Conservation (phyloP, 1,139 yeast species). For the Saccharomyces uvarum region DNA sequence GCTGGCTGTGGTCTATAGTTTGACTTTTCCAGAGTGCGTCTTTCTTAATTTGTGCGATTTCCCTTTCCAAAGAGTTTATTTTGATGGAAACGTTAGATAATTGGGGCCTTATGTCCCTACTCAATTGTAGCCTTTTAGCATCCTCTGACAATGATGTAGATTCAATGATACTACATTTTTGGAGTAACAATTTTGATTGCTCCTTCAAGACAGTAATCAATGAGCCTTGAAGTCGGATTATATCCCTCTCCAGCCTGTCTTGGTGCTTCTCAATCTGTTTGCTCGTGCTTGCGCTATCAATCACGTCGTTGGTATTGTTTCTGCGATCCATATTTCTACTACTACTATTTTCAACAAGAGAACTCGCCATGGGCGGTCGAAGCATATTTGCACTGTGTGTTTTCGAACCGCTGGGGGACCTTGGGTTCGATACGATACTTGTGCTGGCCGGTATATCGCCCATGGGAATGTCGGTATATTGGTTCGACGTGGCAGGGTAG, state of each 20-base stretch:
- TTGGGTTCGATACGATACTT: background rate
- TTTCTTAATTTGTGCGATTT: background rate
- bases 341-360: background rate
- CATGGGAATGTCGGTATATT: background rate
- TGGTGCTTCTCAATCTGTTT: background rate
- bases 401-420: background rate
- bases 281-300: background rate
- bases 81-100: background rate
- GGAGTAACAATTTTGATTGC: slow-evolving; percentile 16
- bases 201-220: slow-evolving; percentile 16
- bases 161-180: slow-evolving; percentile 27
- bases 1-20: background rate
- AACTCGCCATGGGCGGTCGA: background rate
- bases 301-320: background rate
- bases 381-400: background rate
- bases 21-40: background rate
- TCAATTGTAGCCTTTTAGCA: slow-evolving; percentile 18
- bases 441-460: background rate
- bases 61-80: background rate
- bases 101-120: slow-evolving; percentile 10
- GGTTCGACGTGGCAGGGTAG: background rate
- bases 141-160: slow-evolving; percentile 32
- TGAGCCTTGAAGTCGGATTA: slow-evolving; percentile 13
- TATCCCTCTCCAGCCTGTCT: background rate
- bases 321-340: background rate